phyloP scores from a whole-genome alignment of 1,139 yeast species.

The Cylindricascospora bacillispora region DNA sequence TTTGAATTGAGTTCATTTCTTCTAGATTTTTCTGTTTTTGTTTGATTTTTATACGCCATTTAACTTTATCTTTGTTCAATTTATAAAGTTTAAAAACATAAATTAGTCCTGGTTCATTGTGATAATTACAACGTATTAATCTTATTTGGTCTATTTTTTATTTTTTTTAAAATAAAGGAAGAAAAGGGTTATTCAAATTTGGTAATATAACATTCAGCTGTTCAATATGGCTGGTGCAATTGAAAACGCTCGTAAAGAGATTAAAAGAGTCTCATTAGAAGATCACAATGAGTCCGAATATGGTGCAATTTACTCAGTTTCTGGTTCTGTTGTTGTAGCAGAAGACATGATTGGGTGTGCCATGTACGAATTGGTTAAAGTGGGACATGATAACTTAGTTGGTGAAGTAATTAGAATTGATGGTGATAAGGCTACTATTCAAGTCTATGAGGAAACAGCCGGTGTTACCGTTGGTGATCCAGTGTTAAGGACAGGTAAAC shows the following conservation, averaged over 20 bases:
- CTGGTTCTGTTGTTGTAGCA: constrained; percentile 96
- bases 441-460: constrained; percentile 97
- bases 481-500: constrained; percentile 93
- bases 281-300: constrained; percentile 67
- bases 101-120: no score
- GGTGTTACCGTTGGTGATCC: constrained; percentile 99
- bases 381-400: constrained; percentile 91
- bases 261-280: constrained; percentile 72
- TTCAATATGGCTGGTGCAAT: constrained; percentile 73
- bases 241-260: constrained; percentile 92
- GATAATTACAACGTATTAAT: no score
- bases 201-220: no score
- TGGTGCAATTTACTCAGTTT: constrained; percentile 84
- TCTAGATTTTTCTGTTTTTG: no score
- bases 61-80: no score
- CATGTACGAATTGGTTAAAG: constrained; percentile 96
- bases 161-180: no score
- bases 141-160: no score
- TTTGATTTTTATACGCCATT: no score
- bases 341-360: constrained; percentile 99
- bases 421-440: constrained; percentile 94
- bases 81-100: no score
- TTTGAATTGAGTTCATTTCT: no score
- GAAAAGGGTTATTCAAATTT: no score
- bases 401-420: constrained; percentile 97